A percentile compares a stretch with the other conserved stretches of the same genome.
These are phyloP conservation scores for Sporothrix variecibatus DNA, from an alignment of 2,329 filamentous ascomycete species.

Conservation along the genomic window DNA sequence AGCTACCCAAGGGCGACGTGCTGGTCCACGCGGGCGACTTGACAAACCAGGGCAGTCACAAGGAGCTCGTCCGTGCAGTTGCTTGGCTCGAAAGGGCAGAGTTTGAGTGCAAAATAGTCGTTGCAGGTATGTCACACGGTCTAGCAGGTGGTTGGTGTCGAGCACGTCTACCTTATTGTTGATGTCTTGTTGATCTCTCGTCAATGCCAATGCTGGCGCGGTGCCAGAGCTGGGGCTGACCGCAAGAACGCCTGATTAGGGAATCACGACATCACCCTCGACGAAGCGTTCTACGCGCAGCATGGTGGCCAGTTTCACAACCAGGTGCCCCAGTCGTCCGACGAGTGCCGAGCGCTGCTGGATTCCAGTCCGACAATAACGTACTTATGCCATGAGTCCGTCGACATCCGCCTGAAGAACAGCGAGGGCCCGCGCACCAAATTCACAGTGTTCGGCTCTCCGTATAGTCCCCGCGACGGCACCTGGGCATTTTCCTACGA, in stretches of 20 bases:
- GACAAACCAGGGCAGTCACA: conserved; percentile 68
- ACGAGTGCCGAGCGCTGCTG: conserved; percentile 57
- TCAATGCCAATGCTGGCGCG: background rate
- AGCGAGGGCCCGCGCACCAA: conserved; percentile 57
- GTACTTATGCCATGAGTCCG: conserved; percentile 63
- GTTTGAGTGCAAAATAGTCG: conserved; percentile 70
- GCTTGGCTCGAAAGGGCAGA: conserved; percentile 67
- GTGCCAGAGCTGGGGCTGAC: background rate
- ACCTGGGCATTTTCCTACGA: conserved; percentile 70
- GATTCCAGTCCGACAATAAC: conserved; percentile 57
- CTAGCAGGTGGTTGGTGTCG: background rate
- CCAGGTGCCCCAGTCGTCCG: conserved; percentile 53
- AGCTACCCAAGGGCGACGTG: conserved; percentile 70
- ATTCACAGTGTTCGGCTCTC: conserved; percentile 72
- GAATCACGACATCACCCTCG: conserved; percentile 75
- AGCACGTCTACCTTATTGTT: background rate
- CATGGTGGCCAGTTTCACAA: conserved; percentile 59
- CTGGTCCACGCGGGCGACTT: conserved; percentile 76
- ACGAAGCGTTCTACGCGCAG: conserved; percentile 60
- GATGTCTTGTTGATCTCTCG: background rate
- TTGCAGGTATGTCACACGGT: conserved; percentile 56
- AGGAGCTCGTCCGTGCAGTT: conserved; percentile 48
- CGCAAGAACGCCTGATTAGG: conserved; percentile 46
- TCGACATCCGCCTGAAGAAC: conserved; percentile 55
- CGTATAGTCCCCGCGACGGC: conserved; percentile 59